A percentile compares a stretch with the other conserved stretches of the same genome.
These are phyloP conservation scores for Aureobasidium melanogenum DNA, from an alignment of 2,329 filamentous ascomycete species.

Conservation along the genomic window DNA sequence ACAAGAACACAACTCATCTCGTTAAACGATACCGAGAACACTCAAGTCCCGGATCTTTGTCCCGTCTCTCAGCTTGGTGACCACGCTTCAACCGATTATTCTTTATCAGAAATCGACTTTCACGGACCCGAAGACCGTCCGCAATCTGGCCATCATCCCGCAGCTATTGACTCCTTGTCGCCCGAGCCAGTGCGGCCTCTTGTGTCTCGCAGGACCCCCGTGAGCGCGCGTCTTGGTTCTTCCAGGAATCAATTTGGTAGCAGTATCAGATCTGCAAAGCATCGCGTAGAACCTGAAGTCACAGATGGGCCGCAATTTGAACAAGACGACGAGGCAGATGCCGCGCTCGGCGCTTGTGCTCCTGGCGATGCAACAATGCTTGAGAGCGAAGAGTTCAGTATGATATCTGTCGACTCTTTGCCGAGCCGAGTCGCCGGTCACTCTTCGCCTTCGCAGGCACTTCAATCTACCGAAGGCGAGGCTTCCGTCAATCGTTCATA, in stretches of 20 bases:
- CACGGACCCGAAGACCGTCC: neutral
- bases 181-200: neutral
- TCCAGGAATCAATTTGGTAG: neutral
- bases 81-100: neutral
- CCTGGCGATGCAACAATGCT: conserved; percentile 37
- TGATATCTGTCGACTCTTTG: conserved; percentile 41
- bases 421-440: conserved; percentile 21
- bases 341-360: conserved; percentile 5
- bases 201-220: neutral
- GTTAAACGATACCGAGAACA: neutral
- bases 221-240: neutral
- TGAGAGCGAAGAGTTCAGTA: conserved; percentile 42
- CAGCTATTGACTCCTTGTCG: neutral
- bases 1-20: neutral
- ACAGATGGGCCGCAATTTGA: neutral
- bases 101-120: neutral
- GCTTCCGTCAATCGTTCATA: conserved; percentile 18
- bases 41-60: neutral
- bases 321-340: conserved; percentile 12
- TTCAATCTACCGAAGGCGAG: neutral
- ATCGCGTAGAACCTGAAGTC: neutral
- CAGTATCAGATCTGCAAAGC: neutral
- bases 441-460: neutral
- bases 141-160: neutral
- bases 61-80: neutral